Conservation (phyloP, 345 rosid genomes). For the Salix dunnii region DNA sequence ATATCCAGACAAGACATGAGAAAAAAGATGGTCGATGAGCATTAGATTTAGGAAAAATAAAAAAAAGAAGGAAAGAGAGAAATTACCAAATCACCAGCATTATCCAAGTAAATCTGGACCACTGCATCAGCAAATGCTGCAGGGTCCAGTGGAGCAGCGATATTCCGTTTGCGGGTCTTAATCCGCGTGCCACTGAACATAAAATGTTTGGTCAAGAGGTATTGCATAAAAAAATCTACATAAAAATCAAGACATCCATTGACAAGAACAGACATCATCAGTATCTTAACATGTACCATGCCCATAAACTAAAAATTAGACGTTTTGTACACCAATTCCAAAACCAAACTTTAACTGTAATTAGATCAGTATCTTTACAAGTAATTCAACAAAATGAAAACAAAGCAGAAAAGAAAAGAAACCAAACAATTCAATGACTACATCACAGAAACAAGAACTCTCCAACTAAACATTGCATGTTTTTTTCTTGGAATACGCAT, state of each 20-base stretch:
- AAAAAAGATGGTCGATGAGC: background rate
- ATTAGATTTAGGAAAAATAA: background rate
- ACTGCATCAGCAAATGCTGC: constrained; percentile 96
- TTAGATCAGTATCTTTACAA: background rate
- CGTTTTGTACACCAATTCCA: background rate
- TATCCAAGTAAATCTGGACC: constrained; percentile 93
- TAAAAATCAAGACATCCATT: background rate
- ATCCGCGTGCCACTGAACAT: constrained; percentile 94
- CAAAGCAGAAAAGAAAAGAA: background rate
- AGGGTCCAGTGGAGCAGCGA: constrained; percentile 96
- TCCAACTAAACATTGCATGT: background rate
- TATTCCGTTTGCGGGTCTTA: constrained; percentile 99
- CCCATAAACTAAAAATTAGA: background rate
- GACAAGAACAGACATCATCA: background rate
- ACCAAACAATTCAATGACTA: background rate
- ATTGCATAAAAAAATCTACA: background rate
- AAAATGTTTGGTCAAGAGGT: background rate
- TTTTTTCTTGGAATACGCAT: background rate
- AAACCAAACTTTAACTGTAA: background rate
- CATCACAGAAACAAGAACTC: background rate
- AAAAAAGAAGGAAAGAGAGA: background rate
- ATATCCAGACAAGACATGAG: background rate
- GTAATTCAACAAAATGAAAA: background rate
- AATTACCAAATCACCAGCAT: constrained; percentile 95
- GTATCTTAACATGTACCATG: background rate